A percentile compares a stretch with the other conserved stretches of the same genome.
Evolutionary conservation across 2,329 filamentous ascomycete genomes (phyloP).

Genomic region (Hymenoscyphus repandus): DNA sequence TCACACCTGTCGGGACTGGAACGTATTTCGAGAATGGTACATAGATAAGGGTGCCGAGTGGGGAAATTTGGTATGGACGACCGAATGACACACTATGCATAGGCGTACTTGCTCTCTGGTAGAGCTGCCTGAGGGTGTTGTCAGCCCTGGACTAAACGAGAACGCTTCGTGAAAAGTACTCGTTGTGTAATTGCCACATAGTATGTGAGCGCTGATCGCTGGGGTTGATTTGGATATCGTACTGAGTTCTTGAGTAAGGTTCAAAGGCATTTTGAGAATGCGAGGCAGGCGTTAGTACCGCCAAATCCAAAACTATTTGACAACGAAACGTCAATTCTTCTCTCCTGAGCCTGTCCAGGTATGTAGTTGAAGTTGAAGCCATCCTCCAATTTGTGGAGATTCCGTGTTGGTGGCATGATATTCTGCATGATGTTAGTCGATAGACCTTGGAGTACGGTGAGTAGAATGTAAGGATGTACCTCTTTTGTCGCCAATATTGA

Average conservation of each 20-base stretch:
- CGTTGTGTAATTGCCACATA: too few relatives aligned
- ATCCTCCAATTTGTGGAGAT: conserved; percentile 62
- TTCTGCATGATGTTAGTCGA: conserved; percentile 46
- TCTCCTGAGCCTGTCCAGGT: conserved; percentile 63
- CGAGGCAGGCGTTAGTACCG: conserved; percentile 87
- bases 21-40: conserved; percentile 13
- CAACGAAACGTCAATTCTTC: conserved; percentile 66
- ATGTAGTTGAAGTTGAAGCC: conserved; percentile 83
- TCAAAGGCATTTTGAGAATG: conserved; percentile 48
- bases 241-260: background rate
- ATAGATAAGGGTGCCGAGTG: conserved; percentile 12
- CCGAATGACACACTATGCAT: background rate
- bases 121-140: too few relatives aligned
- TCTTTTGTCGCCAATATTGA: conserved; percentile 72
- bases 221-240: background rate
- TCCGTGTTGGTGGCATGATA: conserved; percentile 78
- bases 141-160: too few relatives aligned
- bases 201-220: background rate
- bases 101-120: background rate
- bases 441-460: background rate
- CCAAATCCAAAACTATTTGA: conserved; percentile 98
- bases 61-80: conserved; percentile 8
- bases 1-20: conserved; percentile 18
- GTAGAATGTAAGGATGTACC: conserved; percentile 44
- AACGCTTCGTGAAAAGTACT: too few relatives aligned